These are phyloP conservation scores for Coemansia guatemalensis DNA, from an alignment of 192 early-diverging fungal species.

Conservation along the genomic window DNA sequence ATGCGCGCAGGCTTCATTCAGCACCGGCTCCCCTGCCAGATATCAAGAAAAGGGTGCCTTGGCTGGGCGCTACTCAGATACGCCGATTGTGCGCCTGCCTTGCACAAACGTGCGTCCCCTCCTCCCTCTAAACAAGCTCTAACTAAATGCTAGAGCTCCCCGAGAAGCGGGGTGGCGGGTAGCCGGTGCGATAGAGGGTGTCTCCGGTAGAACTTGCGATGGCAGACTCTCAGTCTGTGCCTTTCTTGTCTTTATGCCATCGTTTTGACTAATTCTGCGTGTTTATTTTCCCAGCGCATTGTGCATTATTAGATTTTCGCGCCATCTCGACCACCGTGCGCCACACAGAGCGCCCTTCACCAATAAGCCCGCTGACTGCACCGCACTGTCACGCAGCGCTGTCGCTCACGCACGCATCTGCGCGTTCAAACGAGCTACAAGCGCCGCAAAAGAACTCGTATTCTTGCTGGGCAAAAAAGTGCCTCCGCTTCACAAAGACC, in stretches of 20 bases:
- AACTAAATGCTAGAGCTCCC: background rate
- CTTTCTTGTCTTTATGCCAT: conserved; percentile 2
- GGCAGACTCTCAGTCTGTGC: background rate
- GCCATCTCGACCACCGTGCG: conserved; percentile 4
- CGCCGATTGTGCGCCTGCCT: conserved; percentile 3
- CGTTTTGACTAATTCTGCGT: conserved; percentile 3
- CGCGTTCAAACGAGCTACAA: conserved; percentile 1
- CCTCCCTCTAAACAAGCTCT: background rate
- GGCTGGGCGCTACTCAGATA: background rate
- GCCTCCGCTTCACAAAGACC: background rate
- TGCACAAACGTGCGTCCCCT: conserved; percentile 4
- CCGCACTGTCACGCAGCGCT: conserved; percentile 9
- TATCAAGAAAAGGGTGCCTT: background rate
- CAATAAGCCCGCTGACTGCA: conserved; percentile 5
- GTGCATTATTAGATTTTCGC: conserved; percentile 30
- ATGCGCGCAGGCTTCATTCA: background rate
- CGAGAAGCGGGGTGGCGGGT: background rate
- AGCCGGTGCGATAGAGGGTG: background rate
- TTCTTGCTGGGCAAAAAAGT: conserved; percentile 17
- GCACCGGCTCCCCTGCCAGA: background rate
- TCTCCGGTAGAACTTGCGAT: background rate
- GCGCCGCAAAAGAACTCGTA: conserved; percentile 8
- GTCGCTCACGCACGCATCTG: background rate
- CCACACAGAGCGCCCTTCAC: conserved; percentile 3
- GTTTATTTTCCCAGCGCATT: conserved; percentile 9